Evolutionary conservation across 2,329 filamentous ascomycete genomes (phyloP), one percentile per base, ranked within the genome.

Genomic region (Mycosphaerella sp.): DNA sequence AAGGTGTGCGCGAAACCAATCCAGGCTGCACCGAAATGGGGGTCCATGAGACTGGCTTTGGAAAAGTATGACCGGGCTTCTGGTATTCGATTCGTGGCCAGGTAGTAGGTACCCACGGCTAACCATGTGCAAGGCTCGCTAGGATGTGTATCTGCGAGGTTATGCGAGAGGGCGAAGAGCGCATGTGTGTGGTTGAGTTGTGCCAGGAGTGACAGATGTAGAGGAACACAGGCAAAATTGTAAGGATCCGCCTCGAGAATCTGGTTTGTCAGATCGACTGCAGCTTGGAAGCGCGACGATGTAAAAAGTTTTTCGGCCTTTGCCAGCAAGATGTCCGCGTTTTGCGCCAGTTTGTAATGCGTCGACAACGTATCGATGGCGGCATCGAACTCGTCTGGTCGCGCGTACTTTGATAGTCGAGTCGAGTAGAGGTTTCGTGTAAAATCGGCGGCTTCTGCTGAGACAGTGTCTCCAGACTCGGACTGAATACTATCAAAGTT

Each of bases 1-100:
- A 98, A 98, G 0, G 93, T 98, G 70, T 98, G 95, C 1, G 93
- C 93, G 67, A 98, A 98, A 1, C 95, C 93, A 60, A 98, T 97
- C 93, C 93, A 98, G 2, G 93, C 93, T 1, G 93, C 89, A 0
- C 92, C 92, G 65, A 95, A 98, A 73, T 97, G 92, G 6, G 92
- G 88, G 67, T 98, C 91, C 85, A 98, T 92, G 77, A 97, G 87
- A 61, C 89, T 95, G 4, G 95, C 88, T 73, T 98, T 98, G 66
- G 89, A 95, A 71, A 98, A 98, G 76, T 93, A 98, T 39, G 92
- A 84, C 9, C 93, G 84, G 8, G 95, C 91, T 72, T 98, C 93
- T 3, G 93, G 87, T 54, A 98, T 89, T 66, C 90, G 91, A 62
- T 84, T 82, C 50, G 91, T 95, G 12, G 86, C 79, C 59, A 97